Evolutionary conservation across 371 early-diverging fungal genomes (phyloP), one percentile per base, ranked within the genome.

Genomic region (Rhizopus delemar): DNA sequence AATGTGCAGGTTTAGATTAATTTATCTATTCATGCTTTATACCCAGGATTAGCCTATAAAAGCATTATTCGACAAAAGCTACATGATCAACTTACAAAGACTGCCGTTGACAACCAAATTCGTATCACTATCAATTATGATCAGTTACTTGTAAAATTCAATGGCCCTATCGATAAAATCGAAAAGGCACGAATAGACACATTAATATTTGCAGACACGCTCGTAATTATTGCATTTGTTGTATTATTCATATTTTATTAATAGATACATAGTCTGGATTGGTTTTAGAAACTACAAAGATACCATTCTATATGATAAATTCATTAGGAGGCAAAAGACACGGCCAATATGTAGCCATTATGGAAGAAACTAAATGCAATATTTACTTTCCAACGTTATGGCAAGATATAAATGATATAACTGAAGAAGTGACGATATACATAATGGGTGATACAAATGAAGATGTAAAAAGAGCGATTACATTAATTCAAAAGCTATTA

Each of bases 301-400:
- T 60, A n/a, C 66, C 61, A 28, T 53, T 61, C 3, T 66, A 61
- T 28, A 38, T 43, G 4, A 15, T 61, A 3, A 60, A 61, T 45
- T 41, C 57, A 5, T 9, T 66, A 16, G 66, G 60, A 5, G 59
- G 50, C 15, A 56, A 51, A 57, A 59, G 57, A 45, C 53, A 65
- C 41, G 31, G 38, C 7, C 41, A 77, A 11, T 62, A 89, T 29
- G 74, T 82, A 50, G 59, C 75, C 5, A 74, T 90, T 46, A 90
- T 90, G 90, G 77, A 84, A 50, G 81, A 84, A 45, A 83, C 80
- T 15, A 53, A 75, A 45, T 85, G 85, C 41, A 86, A 80, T 61
- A 78, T 90, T 46, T 89, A 88, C 69, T 48, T 89, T 38, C 82
- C 90, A 29, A 78, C 80, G 22, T 53, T 60, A 4, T 63, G 59